Conservation (phyloP, 306 rosid species). For the Astragalus glycyphyllos region DNA sequence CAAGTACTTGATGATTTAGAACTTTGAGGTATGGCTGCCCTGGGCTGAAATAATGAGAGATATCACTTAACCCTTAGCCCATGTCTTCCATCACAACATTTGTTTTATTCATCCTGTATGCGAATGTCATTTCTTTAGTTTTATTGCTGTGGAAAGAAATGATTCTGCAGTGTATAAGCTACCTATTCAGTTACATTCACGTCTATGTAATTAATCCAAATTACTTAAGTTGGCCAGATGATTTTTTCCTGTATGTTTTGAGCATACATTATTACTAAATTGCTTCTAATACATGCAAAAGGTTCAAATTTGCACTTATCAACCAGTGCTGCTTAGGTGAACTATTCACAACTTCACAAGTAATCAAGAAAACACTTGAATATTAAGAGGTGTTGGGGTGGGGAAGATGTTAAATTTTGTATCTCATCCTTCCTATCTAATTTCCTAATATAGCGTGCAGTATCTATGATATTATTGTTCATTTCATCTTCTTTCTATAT, state of each 20-base stretch:
- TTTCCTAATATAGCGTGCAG: conserved; percentile 18
- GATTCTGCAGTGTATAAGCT: too few species aligned
- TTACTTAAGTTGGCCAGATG: neutral
- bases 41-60: too few species aligned
- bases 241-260: neutral
- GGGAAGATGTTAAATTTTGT: conserved; percentile 3
- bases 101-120: too few species aligned
- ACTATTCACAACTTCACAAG: neutral
- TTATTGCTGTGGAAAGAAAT: too few species aligned
- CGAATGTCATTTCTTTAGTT: too few species aligned
- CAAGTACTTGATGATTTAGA: too few species aligned
- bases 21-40: too few species aligned
- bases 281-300: too few species aligned
- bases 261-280: neutral
- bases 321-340: neutral
- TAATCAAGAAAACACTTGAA: conserved; percentile 13
- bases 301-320: neutral
- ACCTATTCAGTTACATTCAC: too few species aligned
- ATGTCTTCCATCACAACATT: too few species aligned
- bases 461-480: conserved; percentile 12
- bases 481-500: conserved; percentile 10
- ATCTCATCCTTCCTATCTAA: neutral
- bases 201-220: neutral
- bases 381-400: conserved; percentile 8
- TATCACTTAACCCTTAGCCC: too few species aligned